Evolutionary conservation across 345 rosid genomes (phyloP).

Genomic region (Hibiscus syriacus): DNA sequence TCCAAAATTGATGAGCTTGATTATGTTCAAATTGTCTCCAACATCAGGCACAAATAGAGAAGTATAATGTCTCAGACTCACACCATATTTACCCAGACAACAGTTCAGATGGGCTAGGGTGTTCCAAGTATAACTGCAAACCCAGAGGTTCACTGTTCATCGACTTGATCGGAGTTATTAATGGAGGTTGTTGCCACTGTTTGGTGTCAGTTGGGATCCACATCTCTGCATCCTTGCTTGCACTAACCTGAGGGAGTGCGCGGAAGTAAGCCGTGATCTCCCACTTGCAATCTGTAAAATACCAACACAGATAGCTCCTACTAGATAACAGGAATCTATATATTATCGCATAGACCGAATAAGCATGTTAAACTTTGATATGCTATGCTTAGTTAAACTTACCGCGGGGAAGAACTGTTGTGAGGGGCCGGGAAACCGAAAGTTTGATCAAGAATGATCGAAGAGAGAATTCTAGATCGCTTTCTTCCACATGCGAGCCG

Average conservation of each 20-base stretch:
- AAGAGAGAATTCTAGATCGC: constrained; percentile 59
- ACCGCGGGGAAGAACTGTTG: constrained; percentile 49
- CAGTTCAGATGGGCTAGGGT: constrained; percentile 41
- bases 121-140: constrained; percentile 77
- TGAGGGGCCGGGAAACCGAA: constrained; percentile 45
- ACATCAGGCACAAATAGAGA: not conserved
- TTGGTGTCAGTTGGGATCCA: constrained; percentile 77
- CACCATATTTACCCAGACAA: not conserved
- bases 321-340: not conserved
- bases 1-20: not conserved
- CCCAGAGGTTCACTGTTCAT: constrained; percentile 55
- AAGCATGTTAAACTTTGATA: not conserved
- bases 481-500: constrained; percentile 39
- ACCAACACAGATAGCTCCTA: not conserved
- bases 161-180: constrained; percentile 78
- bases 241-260: constrained; percentile 42
- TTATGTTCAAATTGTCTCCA: not conserved
- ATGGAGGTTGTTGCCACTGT: constrained; percentile 70
- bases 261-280: constrained; percentile 65
- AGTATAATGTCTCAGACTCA: not conserved
- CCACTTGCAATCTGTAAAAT: constrained; percentile 70
- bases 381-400: constrained; percentile 8
- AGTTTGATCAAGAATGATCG: constrained; percentile 72
- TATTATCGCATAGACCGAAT: not conserved
- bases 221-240: constrained; percentile 40